A percentile compares a stretch with the other conserved stretches of the same genome.
phyloP scores from a whole-genome alignment of 257 asterid species.

The Capsicum rhomboideum region DNA sequence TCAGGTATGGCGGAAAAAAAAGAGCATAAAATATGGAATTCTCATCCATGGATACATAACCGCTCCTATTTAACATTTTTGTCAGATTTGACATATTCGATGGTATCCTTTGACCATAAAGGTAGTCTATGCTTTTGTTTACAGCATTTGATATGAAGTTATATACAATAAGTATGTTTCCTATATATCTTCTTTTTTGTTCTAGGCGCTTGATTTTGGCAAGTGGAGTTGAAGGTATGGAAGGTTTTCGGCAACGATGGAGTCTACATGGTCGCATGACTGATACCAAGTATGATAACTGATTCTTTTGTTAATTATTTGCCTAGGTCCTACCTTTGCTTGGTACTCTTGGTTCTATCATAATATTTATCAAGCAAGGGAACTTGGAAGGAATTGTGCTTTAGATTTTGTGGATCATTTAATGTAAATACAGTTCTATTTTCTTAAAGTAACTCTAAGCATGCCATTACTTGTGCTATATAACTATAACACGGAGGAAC shows the following conservation, averaged over 20 bases:
- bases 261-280: constrained; percentile 81
- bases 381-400: neutral
- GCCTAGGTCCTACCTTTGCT: neutral
- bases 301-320: neutral
- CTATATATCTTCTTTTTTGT: neutral
- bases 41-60: neutral
- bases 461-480: neutral
- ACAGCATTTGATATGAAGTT: neutral
- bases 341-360: neutral
- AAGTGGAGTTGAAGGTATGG: constrained; percentile 88
- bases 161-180: neutral
- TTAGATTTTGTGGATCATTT: neutral
- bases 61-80: neutral
- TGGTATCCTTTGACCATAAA: neutral
- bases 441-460: neutral
- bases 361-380: neutral
- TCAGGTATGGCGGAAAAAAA: neutral
- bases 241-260: constrained; percentile 93
- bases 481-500: neutral
- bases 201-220: constrained; percentile 82
- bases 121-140: neutral
- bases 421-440: neutral
- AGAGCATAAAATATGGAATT: neutral
- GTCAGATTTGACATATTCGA: neutral
- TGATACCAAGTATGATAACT: constrained; percentile 60